A percentile compares a stretch with the other conserved stretches of the same genome.
Evolutionary conservation across 345 rosid genomes (phyloP).

Genomic region (Sisymbrium altissimum): DNA sequence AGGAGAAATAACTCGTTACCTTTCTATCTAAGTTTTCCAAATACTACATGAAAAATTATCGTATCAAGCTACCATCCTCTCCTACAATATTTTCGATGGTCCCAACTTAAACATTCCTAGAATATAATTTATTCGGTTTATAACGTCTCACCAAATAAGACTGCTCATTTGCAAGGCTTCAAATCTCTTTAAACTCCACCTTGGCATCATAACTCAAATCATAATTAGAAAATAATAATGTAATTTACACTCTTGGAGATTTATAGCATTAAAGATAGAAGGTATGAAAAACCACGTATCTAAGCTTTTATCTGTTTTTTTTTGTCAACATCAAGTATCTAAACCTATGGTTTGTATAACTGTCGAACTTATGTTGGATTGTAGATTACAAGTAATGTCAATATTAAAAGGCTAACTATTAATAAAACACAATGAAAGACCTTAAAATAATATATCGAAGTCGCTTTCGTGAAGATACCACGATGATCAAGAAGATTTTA

Average conservation of each 20-base stretch:
- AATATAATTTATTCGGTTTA: not conserved
- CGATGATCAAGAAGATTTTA: conserved; percentile 18
- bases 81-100: not conserved
- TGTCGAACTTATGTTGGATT: conserved; percentile 25
- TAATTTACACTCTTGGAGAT: not conserved
- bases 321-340: conserved; percentile 14
- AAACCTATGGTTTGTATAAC: conserved; percentile 13
- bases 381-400: conserved; percentile 14
- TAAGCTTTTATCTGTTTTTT: not conserved
- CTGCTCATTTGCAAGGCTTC: too few species aligned
- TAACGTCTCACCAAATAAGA: not conserved
- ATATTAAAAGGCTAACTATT: not conserved
- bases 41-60: not conserved
- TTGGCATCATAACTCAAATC: not conserved
- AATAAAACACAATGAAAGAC: not conserved
- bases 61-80: not conserved
- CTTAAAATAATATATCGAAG: conserved; percentile 13
- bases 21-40: not conserved
- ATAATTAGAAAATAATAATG: not conserved
- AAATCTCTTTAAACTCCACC: too few species aligned
- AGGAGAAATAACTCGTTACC: not conserved
- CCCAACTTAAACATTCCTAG: not conserved
- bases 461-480: conserved; percentile 27
- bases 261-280: not conserved
- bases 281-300: conserved; percentile 5